Evolutionary conservation across 768 basidiomycete species (phyloP).

Genomic region (Chalciporus piperatus): DNA sequence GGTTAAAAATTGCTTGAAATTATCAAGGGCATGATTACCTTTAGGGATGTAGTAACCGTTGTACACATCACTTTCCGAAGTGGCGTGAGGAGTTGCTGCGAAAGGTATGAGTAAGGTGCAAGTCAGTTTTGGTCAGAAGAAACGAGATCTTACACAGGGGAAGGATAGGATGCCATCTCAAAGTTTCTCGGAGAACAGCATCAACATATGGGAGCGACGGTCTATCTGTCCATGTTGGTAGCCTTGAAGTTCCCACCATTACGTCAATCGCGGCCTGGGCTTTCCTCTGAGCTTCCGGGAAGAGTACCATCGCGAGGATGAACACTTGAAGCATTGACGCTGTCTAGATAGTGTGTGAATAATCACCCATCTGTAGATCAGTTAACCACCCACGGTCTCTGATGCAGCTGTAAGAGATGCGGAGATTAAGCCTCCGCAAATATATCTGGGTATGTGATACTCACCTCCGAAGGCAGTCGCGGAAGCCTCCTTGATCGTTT

Average conservation of each 20-base stretch:
- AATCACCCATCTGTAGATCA: neutral
- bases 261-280: conserved; percentile 33
- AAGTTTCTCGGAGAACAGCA: conserved; percentile 28
- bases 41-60: conserved; percentile 29
- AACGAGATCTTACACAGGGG: conserved; percentile 20
- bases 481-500: conserved; percentile 17
- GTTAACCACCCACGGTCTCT: conserved; percentile 12
- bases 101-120: neutral
- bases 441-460: neutral
- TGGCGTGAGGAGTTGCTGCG: conserved; percentile 17
- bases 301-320: conserved; percentile 34
- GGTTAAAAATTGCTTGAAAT: conserved; percentile 1
- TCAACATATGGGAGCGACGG: conserved; percentile 25
- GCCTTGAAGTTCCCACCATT: conserved; percentile 19
- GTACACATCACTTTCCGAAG: conserved; percentile 22
- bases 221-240: conserved; percentile 28
- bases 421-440: neutral
- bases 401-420: conserved; percentile 10
- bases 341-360: conserved; percentile 15
- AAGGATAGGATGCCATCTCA: conserved; percentile 23
- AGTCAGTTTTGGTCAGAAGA: neutral
- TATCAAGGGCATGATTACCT: neutral
- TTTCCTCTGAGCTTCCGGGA: conserved; percentile 27
- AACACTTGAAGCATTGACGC: conserved; percentile 28
- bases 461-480: conserved; percentile 22